These are phyloP conservation scores for Leccinellum rugosiceps DNA, from an alignment of 768 basidiomycete genomes.

Conservation along the genomic window DNA sequence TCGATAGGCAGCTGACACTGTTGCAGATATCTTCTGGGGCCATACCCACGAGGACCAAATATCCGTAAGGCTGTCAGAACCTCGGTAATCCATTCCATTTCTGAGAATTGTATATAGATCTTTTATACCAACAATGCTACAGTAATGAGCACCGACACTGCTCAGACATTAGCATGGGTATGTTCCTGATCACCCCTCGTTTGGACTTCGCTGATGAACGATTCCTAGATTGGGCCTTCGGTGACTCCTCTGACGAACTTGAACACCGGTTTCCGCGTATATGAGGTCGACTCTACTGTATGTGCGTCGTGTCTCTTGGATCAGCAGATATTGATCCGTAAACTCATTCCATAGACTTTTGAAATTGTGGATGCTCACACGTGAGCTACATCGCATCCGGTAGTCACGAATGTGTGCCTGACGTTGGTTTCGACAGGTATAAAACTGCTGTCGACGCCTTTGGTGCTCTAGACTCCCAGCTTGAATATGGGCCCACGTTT, in stretches of 20 bases:
- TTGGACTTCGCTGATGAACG: slow-evolving; percentile 7
- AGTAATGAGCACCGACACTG: slow-evolving; percentile 50
- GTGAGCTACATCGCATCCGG: slow-evolving; percentile 36
- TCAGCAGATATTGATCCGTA: slow-evolving; percentile 1
- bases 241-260: slow-evolving; percentile 67
- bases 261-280: slow-evolving; percentile 66
- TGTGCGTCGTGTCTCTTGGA: slow-evolving; percentile 16
- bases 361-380: slow-evolving; percentile 78
- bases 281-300: slow-evolving; percentile 53
- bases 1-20: slow-evolving; percentile 8
- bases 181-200: slow-evolving; percentile 11
- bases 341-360: slow-evolving; percentile 59
- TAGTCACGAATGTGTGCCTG: not conserved
- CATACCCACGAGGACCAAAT: slow-evolving; percentile 76
- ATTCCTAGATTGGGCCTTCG: slow-evolving; percentile 60
- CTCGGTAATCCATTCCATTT: not conserved
- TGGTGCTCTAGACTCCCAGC: slow-evolving; percentile 55
- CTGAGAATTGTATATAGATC: slow-evolving; percentile 39
- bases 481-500: slow-evolving; percentile 57
- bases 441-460: slow-evolving; percentile 58
- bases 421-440: slow-evolving; percentile 44
- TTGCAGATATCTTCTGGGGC: slow-evolving; percentile 69
- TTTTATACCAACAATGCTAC: slow-evolving; percentile 75
- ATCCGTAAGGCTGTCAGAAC: slow-evolving; percentile 40
- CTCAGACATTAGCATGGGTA: slow-evolving; percentile 53